phyloP scores from a whole-genome alignment of 108 stramenopile genomes.

The Cyclotella distinguenda region DNA sequence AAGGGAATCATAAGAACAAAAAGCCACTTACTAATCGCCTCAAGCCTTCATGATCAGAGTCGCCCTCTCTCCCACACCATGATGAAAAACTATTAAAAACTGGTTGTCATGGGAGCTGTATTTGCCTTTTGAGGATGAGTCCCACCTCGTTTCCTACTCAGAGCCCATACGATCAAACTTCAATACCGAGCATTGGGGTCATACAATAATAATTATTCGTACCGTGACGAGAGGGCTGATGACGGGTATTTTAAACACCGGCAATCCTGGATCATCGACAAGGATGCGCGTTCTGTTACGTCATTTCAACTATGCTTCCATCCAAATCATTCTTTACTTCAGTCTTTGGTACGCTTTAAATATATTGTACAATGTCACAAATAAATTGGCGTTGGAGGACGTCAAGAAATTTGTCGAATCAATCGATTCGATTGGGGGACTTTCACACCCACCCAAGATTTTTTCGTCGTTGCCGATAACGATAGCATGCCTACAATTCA shows the following conservation, averaged over 20 bases:
- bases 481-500: slow-evolving; percentile 60
- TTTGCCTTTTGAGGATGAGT: too few species aligned
- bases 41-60: too few species aligned
- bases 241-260: neutral
- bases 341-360: slow-evolving; percentile 78
- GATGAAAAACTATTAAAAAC: too few species aligned
- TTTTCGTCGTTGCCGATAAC: slow-evolving; percentile 37
- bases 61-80: too few species aligned
- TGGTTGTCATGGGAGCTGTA: too few species aligned
- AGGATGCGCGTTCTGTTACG: neutral
- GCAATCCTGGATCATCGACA: neutral
- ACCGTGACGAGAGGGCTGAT: too few species aligned
- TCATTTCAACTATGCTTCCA: neutral
- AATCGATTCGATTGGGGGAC: neutral
- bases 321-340: slow-evolving; percentile 50
- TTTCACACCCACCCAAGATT: neutral
- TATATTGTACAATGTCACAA: slow-evolving; percentile 69
- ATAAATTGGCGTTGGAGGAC: slow-evolving; percentile 44
- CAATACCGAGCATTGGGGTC: too few species aligned
- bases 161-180: too few species aligned
- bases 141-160: too few species aligned
- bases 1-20: too few species aligned
- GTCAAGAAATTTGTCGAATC: slow-evolving; percentile 15
- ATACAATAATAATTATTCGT: too few species aligned
- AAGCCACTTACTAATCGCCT: too few species aligned